phyloP scores from a whole-genome alignment of 495 filamentous ascomycete genomes.

The Melanomma pulvis-pyrius region DNA sequence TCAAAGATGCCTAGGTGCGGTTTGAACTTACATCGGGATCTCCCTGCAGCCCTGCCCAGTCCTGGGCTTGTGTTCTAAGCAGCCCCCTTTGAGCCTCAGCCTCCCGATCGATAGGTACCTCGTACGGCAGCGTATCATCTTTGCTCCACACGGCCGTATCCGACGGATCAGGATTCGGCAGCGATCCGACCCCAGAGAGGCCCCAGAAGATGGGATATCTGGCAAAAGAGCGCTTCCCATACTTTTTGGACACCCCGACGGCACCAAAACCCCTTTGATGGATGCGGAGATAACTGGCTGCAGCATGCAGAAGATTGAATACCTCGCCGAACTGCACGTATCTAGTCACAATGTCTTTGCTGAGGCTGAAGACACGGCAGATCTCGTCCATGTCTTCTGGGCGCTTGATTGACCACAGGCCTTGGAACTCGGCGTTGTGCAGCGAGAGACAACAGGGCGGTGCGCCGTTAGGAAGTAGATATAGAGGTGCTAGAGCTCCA shows the following conservation, averaged over 20 bases:
- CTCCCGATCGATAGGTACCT: constrained; percentile 58
- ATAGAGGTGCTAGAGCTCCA: constrained; percentile 70
- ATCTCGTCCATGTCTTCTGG: constrained; percentile 69
- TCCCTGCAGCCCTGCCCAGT: constrained; percentile 72
- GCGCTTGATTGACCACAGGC: constrained; percentile 73
- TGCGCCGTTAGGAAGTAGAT: constrained; percentile 63
- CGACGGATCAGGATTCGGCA: constrained; percentile 76
- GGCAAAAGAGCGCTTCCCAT: constrained; percentile 73
- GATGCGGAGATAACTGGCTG: constrained; percentile 71
- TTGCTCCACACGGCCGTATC: constrained; percentile 72
- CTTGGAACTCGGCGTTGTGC: constrained; percentile 75
- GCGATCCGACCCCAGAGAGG: constrained; percentile 57
- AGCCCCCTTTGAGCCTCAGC: constrained; percentile 61
- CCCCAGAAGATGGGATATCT: constrained; percentile 81
- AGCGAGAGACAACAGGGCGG: constrained; percentile 64
- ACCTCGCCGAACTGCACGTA: constrained; percentile 73
- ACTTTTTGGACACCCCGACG: constrained; percentile 74
- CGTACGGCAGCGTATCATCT: constrained; percentile 49
- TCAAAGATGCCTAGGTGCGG: too few species aligned
- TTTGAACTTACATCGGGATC: constrained; percentile 66
- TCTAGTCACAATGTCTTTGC: constrained; percentile 52
- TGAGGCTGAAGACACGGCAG: constrained; percentile 69
- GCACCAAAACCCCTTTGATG: constrained; percentile 77
- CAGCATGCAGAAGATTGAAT: constrained; percentile 74
- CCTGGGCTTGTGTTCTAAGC: constrained; percentile 69